A percentile compares a stretch with the other conserved stretches of the same genome.
phyloP scores from a whole-genome alignment of 1,284 basidiomycete genomes.

The Termitomyces sp. region DNA sequence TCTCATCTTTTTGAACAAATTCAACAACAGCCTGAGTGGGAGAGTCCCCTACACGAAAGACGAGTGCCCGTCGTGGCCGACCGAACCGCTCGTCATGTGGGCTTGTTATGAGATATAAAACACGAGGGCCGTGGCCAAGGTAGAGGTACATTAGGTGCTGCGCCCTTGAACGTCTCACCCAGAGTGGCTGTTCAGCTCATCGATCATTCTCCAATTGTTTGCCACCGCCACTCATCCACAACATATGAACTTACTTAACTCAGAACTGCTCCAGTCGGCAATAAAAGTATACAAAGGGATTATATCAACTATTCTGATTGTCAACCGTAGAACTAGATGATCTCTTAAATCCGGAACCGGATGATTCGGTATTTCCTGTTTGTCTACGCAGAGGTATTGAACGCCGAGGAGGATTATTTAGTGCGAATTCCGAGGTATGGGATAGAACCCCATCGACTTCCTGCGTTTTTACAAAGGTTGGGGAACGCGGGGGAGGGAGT shows the following conservation, averaged over 20 bases:
- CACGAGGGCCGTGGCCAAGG: slow-evolving; percentile 58
- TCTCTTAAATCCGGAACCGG: slow-evolving; percentile 28
- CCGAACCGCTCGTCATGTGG: slow-evolving; percentile 58
- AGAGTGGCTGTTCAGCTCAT: not conserved
- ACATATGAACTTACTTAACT: not conserved
- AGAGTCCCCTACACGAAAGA: slow-evolving; percentile 62
- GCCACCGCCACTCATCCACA: not conserved
- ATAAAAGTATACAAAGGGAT: not conserved
- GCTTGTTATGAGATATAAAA: slow-evolving; percentile 68
- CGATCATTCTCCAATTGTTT: not conserved
- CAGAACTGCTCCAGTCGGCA: not conserved
- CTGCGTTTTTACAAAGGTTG: slow-evolving; percentile 24
- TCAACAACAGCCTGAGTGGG: slow-evolving; percentile 75
- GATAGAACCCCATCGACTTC: slow-evolving; percentile 25
- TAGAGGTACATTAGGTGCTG: slow-evolving; percentile 56
- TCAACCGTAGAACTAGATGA: slow-evolving; percentile 17
- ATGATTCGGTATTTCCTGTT: slow-evolving; percentile 15
- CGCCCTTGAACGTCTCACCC: not conserved
- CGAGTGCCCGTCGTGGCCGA: slow-evolving; percentile 54
- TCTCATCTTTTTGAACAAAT: slow-evolving; percentile 68
- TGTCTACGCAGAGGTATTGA: slow-evolving; percentile 18
- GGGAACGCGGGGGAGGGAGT: slow-evolving; percentile 29
- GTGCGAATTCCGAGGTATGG: slow-evolving; percentile 26
- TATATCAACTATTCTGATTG: slow-evolving; percentile 17
- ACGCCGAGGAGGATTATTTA: slow-evolving; percentile 30